Conservation (phyloP, 148 eudicot genomes). For the Persicaria maculosa region DNA sequence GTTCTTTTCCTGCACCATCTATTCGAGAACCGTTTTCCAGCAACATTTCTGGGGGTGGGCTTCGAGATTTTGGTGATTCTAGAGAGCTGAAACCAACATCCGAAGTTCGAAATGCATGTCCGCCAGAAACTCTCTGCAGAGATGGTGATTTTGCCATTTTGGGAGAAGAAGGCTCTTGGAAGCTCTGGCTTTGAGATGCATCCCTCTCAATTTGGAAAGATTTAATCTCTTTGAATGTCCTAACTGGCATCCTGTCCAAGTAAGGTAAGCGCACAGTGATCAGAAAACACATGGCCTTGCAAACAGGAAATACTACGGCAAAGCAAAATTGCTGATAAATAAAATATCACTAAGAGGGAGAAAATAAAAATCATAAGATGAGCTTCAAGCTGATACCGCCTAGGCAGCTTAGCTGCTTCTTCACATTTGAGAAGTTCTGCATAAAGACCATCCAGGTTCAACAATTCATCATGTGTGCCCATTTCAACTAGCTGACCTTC, state of each 20-base stretch:
- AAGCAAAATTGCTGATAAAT: background rate
- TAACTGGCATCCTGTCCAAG: conserved; percentile 68
- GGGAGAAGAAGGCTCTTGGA: conserved; percentile 91
- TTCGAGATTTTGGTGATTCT: conserved; percentile 66
- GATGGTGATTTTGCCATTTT: conserved; percentile 93
- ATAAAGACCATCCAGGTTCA: conserved; percentile 82
- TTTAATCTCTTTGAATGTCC: conserved; percentile 52
- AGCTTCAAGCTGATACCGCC: conserved; percentile 40
- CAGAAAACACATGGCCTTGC: background rate
- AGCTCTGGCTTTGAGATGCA: conserved; percentile 47
- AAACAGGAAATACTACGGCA: background rate
- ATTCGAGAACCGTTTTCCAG: conserved; percentile 61
- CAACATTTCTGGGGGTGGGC: conserved; percentile 75
- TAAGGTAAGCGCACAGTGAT: background rate
- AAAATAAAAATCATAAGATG: background rate
- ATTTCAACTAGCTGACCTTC: conserved; percentile 99
- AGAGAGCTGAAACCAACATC: conserved; percentile 67
- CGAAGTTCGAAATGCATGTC: conserved; percentile 48
- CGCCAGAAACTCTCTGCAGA: conserved; percentile 72
- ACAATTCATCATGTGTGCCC: conserved; percentile 93
- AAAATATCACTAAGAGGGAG: background rate
- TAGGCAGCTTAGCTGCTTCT: conserved; percentile 96
- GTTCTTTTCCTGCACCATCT: conserved; percentile 58
- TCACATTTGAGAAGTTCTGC: conserved; percentile 95
- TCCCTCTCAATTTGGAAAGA: conserved; percentile 81